Percentiles rank a stretch among this genome's conserved stretches.
phyloP scores from a whole-genome alignment of 2,329 filamentous ascomycete species.

The Alternaria sp. region DNA sequence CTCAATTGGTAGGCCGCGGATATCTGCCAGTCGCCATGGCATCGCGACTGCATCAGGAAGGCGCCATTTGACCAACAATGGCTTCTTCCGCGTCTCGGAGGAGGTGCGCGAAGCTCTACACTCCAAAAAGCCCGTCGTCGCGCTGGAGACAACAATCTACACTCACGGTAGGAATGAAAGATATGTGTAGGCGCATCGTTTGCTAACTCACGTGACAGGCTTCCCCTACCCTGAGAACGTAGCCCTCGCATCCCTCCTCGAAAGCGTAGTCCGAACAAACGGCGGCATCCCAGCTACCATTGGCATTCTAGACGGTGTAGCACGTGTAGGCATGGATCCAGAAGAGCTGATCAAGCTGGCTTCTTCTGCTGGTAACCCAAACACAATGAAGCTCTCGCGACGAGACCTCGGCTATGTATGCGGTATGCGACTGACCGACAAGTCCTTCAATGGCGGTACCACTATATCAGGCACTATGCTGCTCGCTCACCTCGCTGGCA shows the following conservation, averaged over 20 bases:
- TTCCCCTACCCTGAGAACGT: slow-evolving; percentile 76
- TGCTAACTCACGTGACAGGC: slow-evolving; percentile 51
- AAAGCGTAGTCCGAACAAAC: slow-evolving; percentile 78
- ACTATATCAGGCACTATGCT: slow-evolving; percentile 95
- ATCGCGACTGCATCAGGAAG: slow-evolving; percentile 12
- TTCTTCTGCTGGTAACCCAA: slow-evolving; percentile 67
- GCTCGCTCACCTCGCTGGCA: slow-evolving; percentile 82
- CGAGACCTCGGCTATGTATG: slow-evolving; percentile 84
- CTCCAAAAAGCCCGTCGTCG: slow-evolving; percentile 81
- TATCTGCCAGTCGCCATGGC: slow-evolving; percentile 3
- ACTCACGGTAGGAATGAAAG: slow-evolving; percentile 71
- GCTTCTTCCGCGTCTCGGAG: slow-evolving; percentile 74
- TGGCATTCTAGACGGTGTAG: slow-evolving; percentile 82
- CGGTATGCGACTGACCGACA: slow-evolving; percentile 72
- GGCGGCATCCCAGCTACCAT: slow-evolving; percentile 87
- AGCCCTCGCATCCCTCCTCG: slow-evolving; percentile 78
- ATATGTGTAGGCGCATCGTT: background rate
- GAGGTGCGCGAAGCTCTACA: slow-evolving; percentile 81
- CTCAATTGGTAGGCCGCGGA: slow-evolving; percentile 24
- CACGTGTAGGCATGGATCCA: slow-evolving; percentile 76
- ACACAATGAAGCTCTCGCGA: slow-evolving; percentile 81
- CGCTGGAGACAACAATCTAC: slow-evolving; percentile 95
- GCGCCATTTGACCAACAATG: slow-evolving; percentile 47
- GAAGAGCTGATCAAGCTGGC: slow-evolving; percentile 76
- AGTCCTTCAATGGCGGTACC: slow-evolving; percentile 82